phyloP scores from a whole-genome alignment of 192 early-diverging fungal species.

The Entomortierella parvispora region DNA sequence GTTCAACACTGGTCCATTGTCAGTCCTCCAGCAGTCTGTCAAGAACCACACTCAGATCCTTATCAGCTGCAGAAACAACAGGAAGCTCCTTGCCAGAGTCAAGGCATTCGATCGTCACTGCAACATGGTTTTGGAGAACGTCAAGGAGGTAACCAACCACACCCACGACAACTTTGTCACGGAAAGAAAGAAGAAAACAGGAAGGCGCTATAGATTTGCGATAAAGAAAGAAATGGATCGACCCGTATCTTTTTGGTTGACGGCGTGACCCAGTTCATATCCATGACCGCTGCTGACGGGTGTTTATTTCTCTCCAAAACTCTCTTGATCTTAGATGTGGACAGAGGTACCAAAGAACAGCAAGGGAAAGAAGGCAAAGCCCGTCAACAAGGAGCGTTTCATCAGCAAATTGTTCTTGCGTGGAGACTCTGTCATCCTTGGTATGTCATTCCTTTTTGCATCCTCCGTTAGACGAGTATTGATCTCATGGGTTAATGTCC shows the following conservation, averaged over 20 bases:
- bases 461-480: background rate
- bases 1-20: conserved; percentile 97
- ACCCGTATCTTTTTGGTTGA: too few relatives aligned
- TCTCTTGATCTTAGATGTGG: conserved; percentile 80
- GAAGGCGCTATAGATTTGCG: too few relatives aligned
- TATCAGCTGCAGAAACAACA: conserved; percentile 97
- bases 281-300: too few relatives aligned
- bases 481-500: too few relatives aligned
- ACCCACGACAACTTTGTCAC: background rate
- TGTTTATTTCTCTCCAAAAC: conserved; percentile 2
- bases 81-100: conserved; percentile 95
- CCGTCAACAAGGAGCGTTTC: conserved; percentile 98
- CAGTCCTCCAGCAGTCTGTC: conserved; percentile 92
- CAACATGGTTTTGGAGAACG: conserved; percentile 99
- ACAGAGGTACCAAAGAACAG: conserved; percentile 91
- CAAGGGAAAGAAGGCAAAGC: conserved; percentile 96
- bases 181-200: too few relatives aligned
- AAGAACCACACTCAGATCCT: conserved; percentile 97
- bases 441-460: conserved; percentile 50
- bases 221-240: too few relatives aligned
- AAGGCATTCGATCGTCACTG: conserved; percentile 99
- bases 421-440: conserved; percentile 94
- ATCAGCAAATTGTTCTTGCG: conserved; percentile 98
- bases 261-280: too few relatives aligned
- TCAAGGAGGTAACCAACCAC: conserved; percentile 83